These are phyloP conservation scores for Saturnispora diversa DNA, from an alignment of 805 yeast species.

Conservation along the genomic window DNA sequence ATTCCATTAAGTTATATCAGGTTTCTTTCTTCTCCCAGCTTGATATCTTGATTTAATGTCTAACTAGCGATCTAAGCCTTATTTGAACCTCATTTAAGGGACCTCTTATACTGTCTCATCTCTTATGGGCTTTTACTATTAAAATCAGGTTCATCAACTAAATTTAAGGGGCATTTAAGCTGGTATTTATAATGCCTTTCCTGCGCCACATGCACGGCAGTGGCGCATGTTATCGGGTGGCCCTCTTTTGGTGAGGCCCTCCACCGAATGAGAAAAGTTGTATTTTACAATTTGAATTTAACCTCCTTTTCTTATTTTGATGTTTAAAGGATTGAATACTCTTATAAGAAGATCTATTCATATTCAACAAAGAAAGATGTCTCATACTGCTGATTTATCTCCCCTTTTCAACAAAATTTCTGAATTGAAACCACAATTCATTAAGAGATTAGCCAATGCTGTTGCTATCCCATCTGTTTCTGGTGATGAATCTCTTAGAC, in stretches of 20 bases:
- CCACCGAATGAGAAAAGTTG: background rate
- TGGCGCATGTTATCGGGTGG: background rate
- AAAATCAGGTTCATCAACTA: no score
- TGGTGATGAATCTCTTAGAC: conserved; percentile 80
- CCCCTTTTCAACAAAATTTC: conserved; percentile 54
- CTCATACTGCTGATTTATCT: conserved; percentile 16
- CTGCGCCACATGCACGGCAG: conserved; percentile 5
- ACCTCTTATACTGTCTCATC: no score
- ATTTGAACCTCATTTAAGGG: no score
- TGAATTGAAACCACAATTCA: conserved; percentile 66
- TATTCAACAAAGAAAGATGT: conserved; percentile 5
- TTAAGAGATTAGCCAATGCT: conserved; percentile 68
- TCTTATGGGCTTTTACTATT: no score
- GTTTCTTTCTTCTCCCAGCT: no score
- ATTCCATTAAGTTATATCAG: no score
- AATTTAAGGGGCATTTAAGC: background rate
- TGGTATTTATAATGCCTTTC: background rate
- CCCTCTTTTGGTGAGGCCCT: conserved; percentile 1
- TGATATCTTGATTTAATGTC: no score
- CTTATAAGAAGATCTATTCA: background rate
- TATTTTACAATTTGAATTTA: no score
- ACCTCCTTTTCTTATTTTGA: background rate
- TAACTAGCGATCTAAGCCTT: no score
- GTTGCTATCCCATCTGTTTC: conserved; percentile 94
- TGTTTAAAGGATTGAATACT: conserved; percentile 3